Evolutionary conservation across 768 basidiomycete species (phyloP), one percentile per base, ranked within the genome.

Genomic region (Termitomyces sp.): DNA sequence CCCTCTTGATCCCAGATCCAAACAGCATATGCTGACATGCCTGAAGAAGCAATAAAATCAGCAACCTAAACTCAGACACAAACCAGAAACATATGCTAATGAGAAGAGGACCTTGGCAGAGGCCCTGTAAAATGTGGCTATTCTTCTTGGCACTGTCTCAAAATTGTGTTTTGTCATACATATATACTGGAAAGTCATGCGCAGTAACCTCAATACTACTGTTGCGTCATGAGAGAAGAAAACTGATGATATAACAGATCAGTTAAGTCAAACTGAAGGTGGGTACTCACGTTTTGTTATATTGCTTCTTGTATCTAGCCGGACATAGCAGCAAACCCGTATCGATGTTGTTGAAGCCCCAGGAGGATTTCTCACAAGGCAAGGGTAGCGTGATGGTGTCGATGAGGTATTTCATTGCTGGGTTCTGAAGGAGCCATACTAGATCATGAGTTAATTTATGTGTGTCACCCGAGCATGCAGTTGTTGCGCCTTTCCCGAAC

Each of bases 121-220:
- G 38, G 35, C 53, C 53, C 13, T 40, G 13, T 24, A 20, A 11
- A 15, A 57, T 35, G 3, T 33, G 1, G 4, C n/a, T n/a, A 18
- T 13, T 12, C 11, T 36, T 16, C 20, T 28, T 2, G 44, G 28
- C 5, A 2, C 12, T n/a, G n/a, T 15, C 32, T 16, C 6, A 3
- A 57, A 57, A 45, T 42, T 48, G 44, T 16, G 42, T 7, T 46
- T 24, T 9, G 45, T 55, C 54, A n/a, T 57, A 57, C 45, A 57
- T 48, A 18, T 48, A 57, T 1, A 48, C n/a, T 11, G 44, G 33
- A 28, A 46, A 57, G 15, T 57, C 18, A 28, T 57, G 44, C 2
- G 45, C 56, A 4, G 33, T 48, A 5, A 57, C 56, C 11, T 46
- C 8, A 5, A 57, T 32, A 13, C n/a, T n/a, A 3, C 45, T 45